Evolutionary conservation across 2,329 filamentous ascomycete species (phyloP).

Genomic region (Pseudocercospora cruenta): DNA sequence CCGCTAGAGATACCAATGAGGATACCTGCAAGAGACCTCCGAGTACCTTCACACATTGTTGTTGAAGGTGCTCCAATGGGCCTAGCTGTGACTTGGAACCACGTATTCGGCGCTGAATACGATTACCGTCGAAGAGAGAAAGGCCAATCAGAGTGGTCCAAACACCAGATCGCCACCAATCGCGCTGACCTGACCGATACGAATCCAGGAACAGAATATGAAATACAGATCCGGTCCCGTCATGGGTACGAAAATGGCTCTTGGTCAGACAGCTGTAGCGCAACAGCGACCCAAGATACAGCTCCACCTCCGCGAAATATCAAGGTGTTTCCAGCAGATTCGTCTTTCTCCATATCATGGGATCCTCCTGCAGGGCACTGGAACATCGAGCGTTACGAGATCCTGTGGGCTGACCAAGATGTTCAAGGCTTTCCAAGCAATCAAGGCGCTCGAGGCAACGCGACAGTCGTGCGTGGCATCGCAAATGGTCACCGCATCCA

Average conservation of each 20-base stretch:
- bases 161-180: conserved; percentile 3
- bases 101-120: conserved; percentile 27
- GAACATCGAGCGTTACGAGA: conserved; percentile 11
- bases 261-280: conserved; percentile 18
- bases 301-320: conserved; percentile 13
- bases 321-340: background rate
- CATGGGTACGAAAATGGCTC: conserved; percentile 19
- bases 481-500: conserved; percentile 8
- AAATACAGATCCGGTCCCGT: conserved; percentile 21
- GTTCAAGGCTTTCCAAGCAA: conserved; percentile 15
- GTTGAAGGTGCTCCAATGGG: conserved; percentile 19
- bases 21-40: conserved; percentile 17
- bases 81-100: conserved; percentile 20
- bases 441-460: background rate
- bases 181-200: conserved; percentile 20
- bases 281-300: conserved; percentile 11
- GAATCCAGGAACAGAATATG: conserved; percentile 11
- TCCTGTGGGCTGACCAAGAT: conserved; percentile 13
- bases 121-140: conserved; percentile 16
- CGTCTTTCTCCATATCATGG: conserved; percentile 16
- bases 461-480: background rate
- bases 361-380: background rate
- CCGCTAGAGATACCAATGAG: conserved; percentile 8
- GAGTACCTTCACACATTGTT: conserved; percentile 10
- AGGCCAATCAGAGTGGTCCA: conserved; percentile 9